A percentile compares a stretch with the other conserved stretches of the same genome.
phyloP scores from a whole-genome alignment of 2,329 filamentous ascomycete species.

The Stylonectria norvegica region DNA sequence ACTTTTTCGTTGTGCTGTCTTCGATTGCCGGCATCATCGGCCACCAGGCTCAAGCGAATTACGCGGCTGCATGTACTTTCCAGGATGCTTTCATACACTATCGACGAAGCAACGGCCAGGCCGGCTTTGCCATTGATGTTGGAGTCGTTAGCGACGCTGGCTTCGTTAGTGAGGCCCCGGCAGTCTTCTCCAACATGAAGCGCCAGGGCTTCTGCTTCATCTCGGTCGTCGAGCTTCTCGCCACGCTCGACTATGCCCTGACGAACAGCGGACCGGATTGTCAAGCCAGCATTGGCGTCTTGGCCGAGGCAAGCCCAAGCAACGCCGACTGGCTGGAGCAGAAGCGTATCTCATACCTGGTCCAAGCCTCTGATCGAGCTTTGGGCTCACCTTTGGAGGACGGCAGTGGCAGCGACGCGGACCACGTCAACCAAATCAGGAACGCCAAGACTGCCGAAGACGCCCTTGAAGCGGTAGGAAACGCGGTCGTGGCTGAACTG shows the following conservation, averaged over 20 bases:
- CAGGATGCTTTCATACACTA: conserved; percentile 33
- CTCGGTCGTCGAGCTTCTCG: conserved; percentile 11
- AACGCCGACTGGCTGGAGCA: conserved; percentile 2
- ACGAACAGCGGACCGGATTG: conserved; percentile 1
- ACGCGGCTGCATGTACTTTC: conserved; percentile 36
- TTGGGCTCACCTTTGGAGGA: not conserved
- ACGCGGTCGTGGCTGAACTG: conserved; percentile 21
- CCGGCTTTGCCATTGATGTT: conserved; percentile 21
- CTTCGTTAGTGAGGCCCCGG: conserved; percentile 20
- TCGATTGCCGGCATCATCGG: conserved; percentile 36
- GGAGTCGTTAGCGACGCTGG: conserved; percentile 23
- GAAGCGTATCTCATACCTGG: conserved; percentile 1
- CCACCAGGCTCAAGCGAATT: conserved; percentile 39
- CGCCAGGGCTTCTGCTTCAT: conserved; percentile 14
- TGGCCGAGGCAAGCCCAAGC: conserved; percentile 6
- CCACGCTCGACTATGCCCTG: conserved; percentile 14
- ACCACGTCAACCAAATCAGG: conserved; percentile 7
- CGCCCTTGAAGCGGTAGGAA: conserved; percentile 14
- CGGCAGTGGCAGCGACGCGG: conserved; percentile 4
- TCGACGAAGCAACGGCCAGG: conserved; percentile 13
- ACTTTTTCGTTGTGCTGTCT: conserved; percentile 38
- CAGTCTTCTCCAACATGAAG: conserved; percentile 11
- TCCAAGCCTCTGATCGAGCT: not conserved
- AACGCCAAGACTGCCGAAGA: conserved; percentile 14
- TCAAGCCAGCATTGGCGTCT: conserved; percentile 8